A percentile compares a stretch with the other conserved stretches of the same genome.
Evolutionary conservation across 139 green algal genomes (phyloP).

Genomic region (Zygnema cylindricum): DNA sequence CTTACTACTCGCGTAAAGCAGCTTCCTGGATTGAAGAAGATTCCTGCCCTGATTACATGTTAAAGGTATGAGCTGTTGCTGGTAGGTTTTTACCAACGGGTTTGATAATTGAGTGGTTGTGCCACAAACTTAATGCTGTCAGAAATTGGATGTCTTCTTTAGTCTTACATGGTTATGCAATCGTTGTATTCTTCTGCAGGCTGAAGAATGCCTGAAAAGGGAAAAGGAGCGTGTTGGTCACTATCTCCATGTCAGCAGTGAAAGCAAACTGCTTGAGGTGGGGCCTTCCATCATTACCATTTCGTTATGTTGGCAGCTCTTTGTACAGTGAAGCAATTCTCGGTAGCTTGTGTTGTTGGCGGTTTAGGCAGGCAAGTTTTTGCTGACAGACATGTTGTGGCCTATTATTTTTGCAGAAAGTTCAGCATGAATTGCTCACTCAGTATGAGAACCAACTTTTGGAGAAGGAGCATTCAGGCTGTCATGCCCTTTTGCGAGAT

Average conservation of each 20-base stretch:
- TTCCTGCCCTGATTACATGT: slow-evolving; percentile 94
- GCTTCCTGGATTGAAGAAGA: slow-evolving; percentile 85
- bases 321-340: too few species aligned
- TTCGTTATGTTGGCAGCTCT: not conserved
- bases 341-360: too few species aligned
- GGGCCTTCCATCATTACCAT: slow-evolving; percentile 47
- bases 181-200: slow-evolving; percentile 42
- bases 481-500: slow-evolving; percentile 86
- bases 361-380: too few species aligned
- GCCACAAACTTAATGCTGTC: too few species aligned
- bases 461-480: slow-evolving; percentile 94
- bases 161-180: too few species aligned
- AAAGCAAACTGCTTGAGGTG: slow-evolving; percentile 85
- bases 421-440: slow-evolving; percentile 88
- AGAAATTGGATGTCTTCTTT: too few species aligned
- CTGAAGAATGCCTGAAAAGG: slow-evolving; percentile 82
- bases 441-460: slow-evolving; percentile 87
- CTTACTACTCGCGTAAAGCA: slow-evolving; percentile 87
- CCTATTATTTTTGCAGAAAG: slow-evolving; percentile 61
- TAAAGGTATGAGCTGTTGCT: slow-evolving; percentile 79
- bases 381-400: not conserved
- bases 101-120: not conserved
- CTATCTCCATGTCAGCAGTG: slow-evolving; percentile 90
- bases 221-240: slow-evolving; percentile 91
- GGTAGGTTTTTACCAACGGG: not conserved